Evolutionary conservation across 2,329 filamentous ascomycete genomes (phyloP), one percentile per base, ranked within the genome.

Genomic region (Geosmithia putterillii): DNA sequence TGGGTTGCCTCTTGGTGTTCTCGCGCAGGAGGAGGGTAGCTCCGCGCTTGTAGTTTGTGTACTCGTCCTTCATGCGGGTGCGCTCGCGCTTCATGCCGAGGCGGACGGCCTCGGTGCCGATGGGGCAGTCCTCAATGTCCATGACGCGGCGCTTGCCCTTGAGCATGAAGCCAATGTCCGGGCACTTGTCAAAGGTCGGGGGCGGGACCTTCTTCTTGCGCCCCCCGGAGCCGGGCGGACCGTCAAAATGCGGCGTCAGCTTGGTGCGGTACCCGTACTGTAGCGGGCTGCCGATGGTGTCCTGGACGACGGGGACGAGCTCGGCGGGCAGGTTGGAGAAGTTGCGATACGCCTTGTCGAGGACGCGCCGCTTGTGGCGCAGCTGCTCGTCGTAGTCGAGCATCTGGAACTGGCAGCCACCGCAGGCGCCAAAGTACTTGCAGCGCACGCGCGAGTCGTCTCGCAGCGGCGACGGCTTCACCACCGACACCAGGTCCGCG

Each of bases 391-490:
- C 64, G 61, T 96, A 96, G 44, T 86, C 79, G 49, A 98, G 76
- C 86, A 96, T 95, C 67, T 98, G 92, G 61, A 96, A 89, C 64
- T 98, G 92, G 59, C 92, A 98, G 25, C 92, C 92, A 9, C 83
- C 86, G 63, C 92, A 98, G 44, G 72, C 74, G 36, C 78, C 69
- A 57, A 98, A 98, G 69, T 98, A 96, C 53, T 77, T 74, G 67
- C 92, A 98, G 45, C 73, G 73, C 52, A 94, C 73, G 19, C 85
- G 77, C 34, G 73, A 71, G 54, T 92, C 84, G 54, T 95, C 82
- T 53, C 92, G 82, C 44, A 82, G 69, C 1, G 79, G 73, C 0
- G 86, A 88, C 0, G 89, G 80, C 45, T 74, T 76, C 32, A 81
- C 66, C 37, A 96, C 75, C 47, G 81, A 81, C 55, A 96, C 56